These are phyloP conservation scores for Naganishia vishniacii DNA, from an alignment of 768 basidiomycete genomes.

Conservation along the genomic window DNA sequence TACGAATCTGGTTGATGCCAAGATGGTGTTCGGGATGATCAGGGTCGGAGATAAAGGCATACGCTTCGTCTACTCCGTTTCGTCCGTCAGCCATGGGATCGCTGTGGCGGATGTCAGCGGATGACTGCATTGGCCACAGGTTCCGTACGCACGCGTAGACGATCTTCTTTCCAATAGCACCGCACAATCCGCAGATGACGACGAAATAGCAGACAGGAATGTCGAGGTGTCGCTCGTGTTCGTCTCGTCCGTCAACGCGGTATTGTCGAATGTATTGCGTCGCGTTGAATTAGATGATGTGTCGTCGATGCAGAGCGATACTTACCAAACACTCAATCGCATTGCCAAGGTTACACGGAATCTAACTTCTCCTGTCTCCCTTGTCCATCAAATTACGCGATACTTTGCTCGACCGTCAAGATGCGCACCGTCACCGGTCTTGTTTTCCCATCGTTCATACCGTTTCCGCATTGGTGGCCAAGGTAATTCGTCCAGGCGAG, in stretches of 20 bases:
- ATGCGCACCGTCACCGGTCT: not conserved
- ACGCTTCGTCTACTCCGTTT: not conserved
- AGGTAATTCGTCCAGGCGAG: not conserved
- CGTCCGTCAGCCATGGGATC: not conserved
- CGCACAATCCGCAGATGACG: not conserved
- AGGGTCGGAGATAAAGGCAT: not conserved
- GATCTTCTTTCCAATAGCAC: not conserved
- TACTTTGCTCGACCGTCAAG: not conserved
- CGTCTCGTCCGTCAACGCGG: not conserved
- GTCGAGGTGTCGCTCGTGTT: not conserved
- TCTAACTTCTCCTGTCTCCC: no score
- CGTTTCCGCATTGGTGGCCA: not conserved
- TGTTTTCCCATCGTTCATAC: not conserved
- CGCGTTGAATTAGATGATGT: not conserved
- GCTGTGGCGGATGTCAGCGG: not conserved
- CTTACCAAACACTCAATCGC: conserved; percentile 9
- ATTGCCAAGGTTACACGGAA: not conserved
- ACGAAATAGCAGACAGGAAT: not conserved
- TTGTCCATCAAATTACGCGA: not conserved
- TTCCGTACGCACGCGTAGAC: not conserved
- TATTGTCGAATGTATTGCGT: not conserved
- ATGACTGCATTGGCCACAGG: not conserved
- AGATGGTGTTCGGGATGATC: not conserved
- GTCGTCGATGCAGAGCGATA: no score
- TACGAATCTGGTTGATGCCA: not conserved